Base-by-base conservation (phyloP, 768 basidiomycete genomes). In the Tubosaeta brunneosetosa region DNA sequence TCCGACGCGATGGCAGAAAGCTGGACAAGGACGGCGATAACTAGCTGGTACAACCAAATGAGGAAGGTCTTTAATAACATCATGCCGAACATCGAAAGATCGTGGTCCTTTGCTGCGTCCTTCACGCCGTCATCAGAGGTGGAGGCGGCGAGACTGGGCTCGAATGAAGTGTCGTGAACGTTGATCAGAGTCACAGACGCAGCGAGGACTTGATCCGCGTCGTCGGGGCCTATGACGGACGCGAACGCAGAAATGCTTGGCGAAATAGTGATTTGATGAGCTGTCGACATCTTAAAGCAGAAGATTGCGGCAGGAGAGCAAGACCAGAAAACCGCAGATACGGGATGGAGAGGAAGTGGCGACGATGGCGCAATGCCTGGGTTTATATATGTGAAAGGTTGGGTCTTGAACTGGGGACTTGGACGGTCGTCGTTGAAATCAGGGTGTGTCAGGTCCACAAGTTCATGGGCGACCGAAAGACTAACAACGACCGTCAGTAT, bases 311-410 rank as follows among this genome's bases (percentile, higher is more conserved):
- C 1, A 38, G 25, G 36, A 44, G 26, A 38, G 17, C 10, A 14
- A 46, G 37, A 40, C 16, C 22, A 34, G 40, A 37, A 37, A 32
- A 47, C 38, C 25, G 34, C 11, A 51, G 44, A 49, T 19, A 25
- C 10, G 6, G 34, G 50, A 44, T 43, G 29, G 14, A 49, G 47
- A 32, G 42, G 49, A 53, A 47, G 42, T 43, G 50, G 47, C 17
- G 49, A 27, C 10, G 4, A 36, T 9, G 11, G 6, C 33, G 12
- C 14, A 11, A 12, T 10, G 32, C 6, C 37, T 34, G 14, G 38
- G 46, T 48, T 62, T 59, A 49, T 42, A 54, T 52, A 44, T 26
- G 31, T 31, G 25, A 54, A 29, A 45, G 14, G 38, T 51, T 46
- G 25, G 10, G 19, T 13, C 51, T 49, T 32, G 12, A 38, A 40